A percentile compares a stretch with the other conserved stretches of the same genome.
Conservation (phyloP, 495 filamentous ascomycete species). For the Neurospora terricola region DNA sequence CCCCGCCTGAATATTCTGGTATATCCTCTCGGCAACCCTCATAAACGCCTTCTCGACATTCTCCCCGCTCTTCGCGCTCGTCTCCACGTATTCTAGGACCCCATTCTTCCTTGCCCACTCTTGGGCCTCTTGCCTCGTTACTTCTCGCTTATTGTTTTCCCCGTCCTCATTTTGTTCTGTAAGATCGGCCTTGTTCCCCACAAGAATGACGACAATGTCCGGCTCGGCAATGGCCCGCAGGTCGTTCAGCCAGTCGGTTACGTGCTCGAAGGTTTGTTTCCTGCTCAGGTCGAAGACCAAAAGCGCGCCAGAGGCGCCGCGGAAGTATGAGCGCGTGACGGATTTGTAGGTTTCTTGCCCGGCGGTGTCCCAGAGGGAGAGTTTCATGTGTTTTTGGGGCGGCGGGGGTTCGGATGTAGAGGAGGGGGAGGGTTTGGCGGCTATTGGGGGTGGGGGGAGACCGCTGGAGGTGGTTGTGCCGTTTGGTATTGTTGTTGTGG, state of each 20-base stretch:
- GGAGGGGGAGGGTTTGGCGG: constrained; percentile 1
- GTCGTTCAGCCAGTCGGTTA: constrained; percentile 85
- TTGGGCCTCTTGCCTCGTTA: constrained; percentile 68
- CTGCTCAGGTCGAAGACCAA: constrained; percentile 93
- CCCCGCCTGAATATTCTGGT: constrained; percentile 87
- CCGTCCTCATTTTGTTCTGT: constrained; percentile 30
- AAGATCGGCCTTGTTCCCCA: constrained; percentile 91
- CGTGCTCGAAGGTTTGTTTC: constrained; percentile 72
- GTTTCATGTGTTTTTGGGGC: constrained; percentile 66
- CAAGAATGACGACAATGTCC: constrained; percentile 83
- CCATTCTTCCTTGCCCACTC: constrained; percentile 79
- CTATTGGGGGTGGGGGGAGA: constrained; percentile 25
- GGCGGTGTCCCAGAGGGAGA: constrained; percentile 84
- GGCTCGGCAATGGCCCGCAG: constrained; percentile 87
- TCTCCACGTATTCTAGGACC: constrained; percentile 86
- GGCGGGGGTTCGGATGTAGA: constrained; percentile 13
- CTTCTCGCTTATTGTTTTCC: constrained; percentile 56
- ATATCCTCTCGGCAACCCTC: constrained; percentile 86
- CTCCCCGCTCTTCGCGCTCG: constrained; percentile 88
- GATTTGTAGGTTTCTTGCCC: constrained; percentile 96
- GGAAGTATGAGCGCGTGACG: constrained; percentile 91
- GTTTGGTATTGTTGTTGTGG: neutral
- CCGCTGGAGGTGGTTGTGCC: constrained; percentile 6
- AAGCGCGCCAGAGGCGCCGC: constrained; percentile 82
- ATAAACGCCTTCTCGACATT: constrained; percentile 89